These are phyloP conservation scores for Hysterium pulicare DNA, from an alignment of 2,329 filamentous ascomycete species.

Conservation along the genomic window DNA sequence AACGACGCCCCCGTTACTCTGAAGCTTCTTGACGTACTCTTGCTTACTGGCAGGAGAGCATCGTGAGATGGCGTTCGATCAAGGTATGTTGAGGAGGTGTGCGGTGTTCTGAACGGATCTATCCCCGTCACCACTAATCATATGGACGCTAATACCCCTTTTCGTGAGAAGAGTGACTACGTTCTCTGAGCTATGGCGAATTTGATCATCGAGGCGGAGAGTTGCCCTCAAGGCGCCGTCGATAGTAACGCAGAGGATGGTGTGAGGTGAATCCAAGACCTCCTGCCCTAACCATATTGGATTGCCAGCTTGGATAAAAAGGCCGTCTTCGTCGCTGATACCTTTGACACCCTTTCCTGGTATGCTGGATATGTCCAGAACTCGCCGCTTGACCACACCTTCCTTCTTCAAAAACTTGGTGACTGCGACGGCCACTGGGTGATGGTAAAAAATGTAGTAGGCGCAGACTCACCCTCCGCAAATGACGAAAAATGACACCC, in stretches of 20 bases:
- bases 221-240: slow-evolving; percentile 41
- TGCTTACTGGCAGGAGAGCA: slow-evolving; percentile 55
- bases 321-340: slow-evolving; percentile 16
- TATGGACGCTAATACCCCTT: slow-evolving; percentile 50
- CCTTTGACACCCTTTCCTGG: slow-evolving; percentile 46
- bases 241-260: slow-evolving; percentile 48
- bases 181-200: slow-evolving; percentile 49
- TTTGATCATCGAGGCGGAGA: slow-evolving; percentile 49
- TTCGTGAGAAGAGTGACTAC: slow-evolving; percentile 51
- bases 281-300: slow-evolving; percentile 45
- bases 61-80: slow-evolving; percentile 41
- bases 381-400: slow-evolving; percentile 3
- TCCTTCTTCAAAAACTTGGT: slow-evolving; percentile 35
- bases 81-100: slow-evolving; percentile 32
- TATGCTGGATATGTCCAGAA: slow-evolving; percentile 33
- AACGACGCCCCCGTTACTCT: slow-evolving; percentile 40
- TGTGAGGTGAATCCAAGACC: slow-evolving; percentile 26
- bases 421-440: slow-evolving; percentile 54
- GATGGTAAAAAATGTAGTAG: no score
- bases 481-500: no score
- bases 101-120: slow-evolving; percentile 51
- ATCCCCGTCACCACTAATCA: slow-evolving; percentile 57
- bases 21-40: slow-evolving; percentile 45
- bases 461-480: no score
- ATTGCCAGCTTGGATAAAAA: slow-evolving; percentile 44